Percentiles rank a stretch among this genome's conserved stretches.
Conservation (phyloP, 495 filamentous ascomycete species). For the Penicillium atrosanguineum region DNA sequence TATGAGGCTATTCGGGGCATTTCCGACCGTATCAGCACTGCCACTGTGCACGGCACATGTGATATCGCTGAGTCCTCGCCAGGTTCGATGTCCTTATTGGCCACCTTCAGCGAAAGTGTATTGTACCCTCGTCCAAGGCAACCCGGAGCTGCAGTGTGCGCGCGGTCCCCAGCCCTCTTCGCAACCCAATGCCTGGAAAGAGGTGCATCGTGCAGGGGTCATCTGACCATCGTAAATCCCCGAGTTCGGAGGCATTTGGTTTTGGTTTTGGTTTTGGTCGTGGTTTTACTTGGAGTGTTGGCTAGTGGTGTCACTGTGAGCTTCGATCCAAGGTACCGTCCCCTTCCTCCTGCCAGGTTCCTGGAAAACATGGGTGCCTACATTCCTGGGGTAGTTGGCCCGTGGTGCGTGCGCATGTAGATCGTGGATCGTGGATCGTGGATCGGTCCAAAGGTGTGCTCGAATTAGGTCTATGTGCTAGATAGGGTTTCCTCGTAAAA, state of each 20-base stretch:
- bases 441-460: not conserved
- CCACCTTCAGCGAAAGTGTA: not conserved
- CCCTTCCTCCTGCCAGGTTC: constrained; percentile 17
- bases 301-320: constrained; percentile 2
- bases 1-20: constrained; percentile 15
- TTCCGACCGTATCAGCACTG: not conserved
- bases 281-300: not conserved
- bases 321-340: constrained; percentile 6
- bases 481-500: not conserved
- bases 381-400: constrained; percentile 12
- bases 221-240: constrained; percentile 21
- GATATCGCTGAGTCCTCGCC: not conserved
- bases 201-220: constrained; percentile 18
- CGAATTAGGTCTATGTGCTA: not conserved
- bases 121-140: constrained; percentile 1
- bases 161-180: constrained; percentile 16
- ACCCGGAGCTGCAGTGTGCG: not conserved
- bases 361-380: constrained; percentile 9
- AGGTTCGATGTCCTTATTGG: not conserved
- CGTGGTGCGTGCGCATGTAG: constrained; percentile 4
- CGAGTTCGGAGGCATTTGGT: constrained; percentile 10
- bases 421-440: not conserved
- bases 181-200: constrained; percentile 5
- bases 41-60: not conserved
- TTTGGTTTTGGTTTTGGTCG: not conserved